A percentile compares a stretch with the other conserved stretches of the same genome.
These are phyloP conservation scores for Davidsoniella eucalypti DNA, from an alignment of 2,329 filamentous ascomycete genomes.

Conservation along the genomic window DNA sequence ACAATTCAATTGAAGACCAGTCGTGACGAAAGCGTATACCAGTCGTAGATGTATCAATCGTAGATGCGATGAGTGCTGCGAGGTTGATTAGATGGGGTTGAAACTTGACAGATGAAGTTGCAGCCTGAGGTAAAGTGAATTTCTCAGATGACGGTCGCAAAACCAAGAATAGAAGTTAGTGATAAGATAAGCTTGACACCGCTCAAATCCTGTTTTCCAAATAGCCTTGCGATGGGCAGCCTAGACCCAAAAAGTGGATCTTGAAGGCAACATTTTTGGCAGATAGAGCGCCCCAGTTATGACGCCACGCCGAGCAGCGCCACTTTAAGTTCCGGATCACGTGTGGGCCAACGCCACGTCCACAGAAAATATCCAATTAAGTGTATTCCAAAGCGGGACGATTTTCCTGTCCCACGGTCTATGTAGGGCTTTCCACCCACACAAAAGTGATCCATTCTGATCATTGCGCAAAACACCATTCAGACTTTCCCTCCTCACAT, in stretches of 20 bases:
- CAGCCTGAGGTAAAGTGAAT: too few relatives aligned
- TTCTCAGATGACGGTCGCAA: background rate
- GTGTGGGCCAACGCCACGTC: slow-evolving; percentile 10
- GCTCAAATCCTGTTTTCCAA: background rate
- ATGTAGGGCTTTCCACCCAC: slow-evolving; percentile 29
- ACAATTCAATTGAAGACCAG: too few relatives aligned
- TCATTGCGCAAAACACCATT: slow-evolving; percentile 17
- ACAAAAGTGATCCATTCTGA: slow-evolving; percentile 30
- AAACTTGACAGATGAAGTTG: background rate
- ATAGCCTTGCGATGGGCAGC: background rate
- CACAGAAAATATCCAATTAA: slow-evolving; percentile 9
- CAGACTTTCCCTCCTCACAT: slow-evolving; percentile 14
- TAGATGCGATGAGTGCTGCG: background rate
- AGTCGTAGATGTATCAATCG: background rate
- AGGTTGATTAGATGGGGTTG: too few relatives aligned
- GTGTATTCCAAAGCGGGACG: slow-evolving; percentile 3
- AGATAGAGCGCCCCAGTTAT: too few relatives aligned
- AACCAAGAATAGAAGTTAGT: background rate
- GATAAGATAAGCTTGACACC: too few relatives aligned
- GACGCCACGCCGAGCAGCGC: too few relatives aligned
- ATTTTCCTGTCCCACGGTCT: slow-evolving; percentile 15
- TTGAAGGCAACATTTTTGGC: too few relatives aligned
- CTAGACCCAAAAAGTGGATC: too few relatives aligned
- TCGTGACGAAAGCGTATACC: too few relatives aligned
- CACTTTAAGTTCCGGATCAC: background rate